Evolutionary conservation across 352 stramenopile genomes (phyloP), one percentile per base, ranked within the genome.

Genomic region (Phytophthora multivora): DNA sequence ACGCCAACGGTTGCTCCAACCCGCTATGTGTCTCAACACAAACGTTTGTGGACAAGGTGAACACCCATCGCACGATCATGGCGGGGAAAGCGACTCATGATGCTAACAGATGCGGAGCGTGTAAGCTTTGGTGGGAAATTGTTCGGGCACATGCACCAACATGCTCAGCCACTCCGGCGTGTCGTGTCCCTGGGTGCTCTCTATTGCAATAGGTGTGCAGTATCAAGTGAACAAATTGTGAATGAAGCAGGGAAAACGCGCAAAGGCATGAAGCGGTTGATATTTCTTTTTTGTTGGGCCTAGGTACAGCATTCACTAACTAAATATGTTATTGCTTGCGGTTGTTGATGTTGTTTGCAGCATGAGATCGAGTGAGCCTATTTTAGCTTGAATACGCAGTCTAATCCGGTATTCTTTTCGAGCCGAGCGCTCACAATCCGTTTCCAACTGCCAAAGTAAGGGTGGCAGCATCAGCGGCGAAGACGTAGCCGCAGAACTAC

Each of bases 21-120:
- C 76, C 76, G 26, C 56, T 88, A 5, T 88, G 79, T 57, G 56
- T 80, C 8, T 86, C 76, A 21, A 86, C 79, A 35, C 70, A 66
- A n/a, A 65, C 64, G 16, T 88, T 88, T 52, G 61, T 88, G 13
- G 59, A 46, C n/a, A 88, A 88, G 57, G 79, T 88, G 50, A 68
- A 51, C 25, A 38, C 51, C 1, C 79, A 88, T 51, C 54, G 75
- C 48, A 33, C 43, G 16, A 58, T 35, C 10, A 73, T 71, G 75
- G 47, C 42, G 3, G 43, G 62, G 8, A 61, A 63, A 23, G 30
- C 55, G 0, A 49, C 26, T 2, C 79, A 88, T 19, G 67, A 79
- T 43, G 36, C 54, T 15, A 40, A 51, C 12, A 67, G 38, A n/a
- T 88, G 79, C 43, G 76, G 75, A 39, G 79, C 79, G n/a, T 88